phyloP scores from a whole-genome alignment of 805 yeast species.

The Naumovozyma dairenensis region DNA sequence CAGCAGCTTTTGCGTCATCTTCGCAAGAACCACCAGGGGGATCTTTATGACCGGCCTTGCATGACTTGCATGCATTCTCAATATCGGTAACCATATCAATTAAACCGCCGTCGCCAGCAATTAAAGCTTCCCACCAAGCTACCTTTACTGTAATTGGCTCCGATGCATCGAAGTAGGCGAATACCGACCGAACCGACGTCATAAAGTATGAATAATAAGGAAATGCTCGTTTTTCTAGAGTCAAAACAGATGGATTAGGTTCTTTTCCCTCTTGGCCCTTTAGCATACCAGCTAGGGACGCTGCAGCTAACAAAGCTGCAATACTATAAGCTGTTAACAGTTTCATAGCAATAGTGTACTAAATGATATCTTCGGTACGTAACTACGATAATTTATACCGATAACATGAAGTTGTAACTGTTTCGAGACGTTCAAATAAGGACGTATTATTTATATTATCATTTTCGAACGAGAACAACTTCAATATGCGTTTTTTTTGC shows the following conservation, averaged over 20 bases:
- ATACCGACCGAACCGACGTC: background rate
- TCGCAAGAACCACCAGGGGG: background rate
- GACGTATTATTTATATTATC: background rate
- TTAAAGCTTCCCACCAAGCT: conserved; percentile 3
- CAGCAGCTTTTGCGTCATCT: background rate
- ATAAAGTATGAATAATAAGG: conserved; percentile 1
- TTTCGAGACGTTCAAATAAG: background rate
- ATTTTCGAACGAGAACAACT: background rate
- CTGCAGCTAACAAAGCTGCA: background rate
- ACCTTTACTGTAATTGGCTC: conserved; percentile 1
- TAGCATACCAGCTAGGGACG: background rate
- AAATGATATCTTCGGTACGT: background rate
- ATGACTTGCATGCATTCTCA: background rate
- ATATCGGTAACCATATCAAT: background rate
- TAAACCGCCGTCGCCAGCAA: conserved; percentile 2
- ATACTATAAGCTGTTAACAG: background rate
- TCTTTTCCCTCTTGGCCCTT: background rate
- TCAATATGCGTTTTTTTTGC: too few species aligned
- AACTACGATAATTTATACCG: background rate
- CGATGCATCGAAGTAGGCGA: background rate
- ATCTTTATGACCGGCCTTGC: background rate
- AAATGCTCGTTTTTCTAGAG: background rate
- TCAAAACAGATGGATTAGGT: background rate
- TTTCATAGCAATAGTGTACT: background rate
- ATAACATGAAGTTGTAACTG: background rate